Percentiles rank a stretch among this genome's conserved stretches.
Conservation (phyloP, 768 basidiomycete genomes). For the Phallus indusiatus region DNA sequence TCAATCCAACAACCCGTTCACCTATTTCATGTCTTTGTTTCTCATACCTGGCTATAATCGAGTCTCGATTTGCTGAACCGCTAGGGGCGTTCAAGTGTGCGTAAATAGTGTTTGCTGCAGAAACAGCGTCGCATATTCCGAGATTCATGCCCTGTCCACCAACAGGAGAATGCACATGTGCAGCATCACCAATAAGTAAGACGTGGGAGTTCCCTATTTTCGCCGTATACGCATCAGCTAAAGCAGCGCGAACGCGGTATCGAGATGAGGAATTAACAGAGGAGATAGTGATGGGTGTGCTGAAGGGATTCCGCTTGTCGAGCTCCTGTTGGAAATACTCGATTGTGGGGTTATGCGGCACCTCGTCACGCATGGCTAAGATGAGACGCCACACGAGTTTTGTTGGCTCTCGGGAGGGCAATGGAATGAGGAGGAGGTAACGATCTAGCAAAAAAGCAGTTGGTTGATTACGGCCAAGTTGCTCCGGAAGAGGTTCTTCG, state of each 20-base stretch:
- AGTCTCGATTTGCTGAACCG: neutral
- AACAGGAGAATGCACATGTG: conserved; percentile 43
- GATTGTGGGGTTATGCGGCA: conserved; percentile 1
- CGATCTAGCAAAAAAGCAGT: neutral
- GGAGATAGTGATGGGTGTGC: neutral
- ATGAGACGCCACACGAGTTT: neutral
- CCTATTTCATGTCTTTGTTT: neutral
- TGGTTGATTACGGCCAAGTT: neutral
- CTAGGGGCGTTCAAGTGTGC: conserved; percentile 20
- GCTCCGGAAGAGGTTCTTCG: conserved; percentile 1
- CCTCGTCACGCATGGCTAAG: neutral
- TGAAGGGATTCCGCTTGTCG: conserved; percentile 1
- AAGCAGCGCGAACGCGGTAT: neutral
- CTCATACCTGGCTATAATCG: neutral
- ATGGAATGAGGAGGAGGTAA: neutral
- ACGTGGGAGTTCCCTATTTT: neutral
- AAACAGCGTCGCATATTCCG: conserved; percentile 45
- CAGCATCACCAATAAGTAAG: conserved; percentile 36
- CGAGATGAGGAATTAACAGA: neutral
- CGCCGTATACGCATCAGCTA: neutral
- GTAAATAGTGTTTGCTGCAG: conserved; percentile 33
- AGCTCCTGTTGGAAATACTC: conserved; percentile 5
- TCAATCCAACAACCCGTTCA: neutral
- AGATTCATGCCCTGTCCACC: conserved; percentile 54
- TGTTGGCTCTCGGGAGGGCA: neutral